Evolutionary conservation across 371 early-diverging fungal genomes (phyloP).

Genomic region (Globomyces sp.): DNA sequence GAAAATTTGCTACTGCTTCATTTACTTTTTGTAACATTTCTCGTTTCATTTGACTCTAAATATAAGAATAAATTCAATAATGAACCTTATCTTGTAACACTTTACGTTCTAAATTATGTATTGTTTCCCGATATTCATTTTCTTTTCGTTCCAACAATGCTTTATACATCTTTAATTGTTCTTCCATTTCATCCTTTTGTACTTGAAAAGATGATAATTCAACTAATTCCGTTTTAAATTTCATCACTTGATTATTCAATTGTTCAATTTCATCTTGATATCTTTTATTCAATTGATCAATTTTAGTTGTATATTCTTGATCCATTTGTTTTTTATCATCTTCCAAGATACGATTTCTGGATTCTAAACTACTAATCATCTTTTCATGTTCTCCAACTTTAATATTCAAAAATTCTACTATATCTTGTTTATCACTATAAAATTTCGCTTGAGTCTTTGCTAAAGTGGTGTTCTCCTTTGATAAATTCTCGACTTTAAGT

Average conservation of each 20-base stretch:
- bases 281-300: conserved; percentile 28
- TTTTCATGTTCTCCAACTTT: conserved; percentile 57
- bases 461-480: conserved; percentile 44
- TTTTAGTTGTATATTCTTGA: conserved; percentile 23
- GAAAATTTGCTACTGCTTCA: conserved; percentile 53
- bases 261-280: conserved; percentile 37
- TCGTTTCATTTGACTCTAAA: conserved; percentile 47
- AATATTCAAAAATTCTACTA: conserved; percentile 59
- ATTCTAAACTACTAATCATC: conserved; percentile 41
- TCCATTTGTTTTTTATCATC: conserved; percentile 43
- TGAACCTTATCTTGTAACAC: conserved; percentile 53
- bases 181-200: conserved; percentile 44
- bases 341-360: conserved; percentile 35
- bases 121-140: conserved; percentile 44
- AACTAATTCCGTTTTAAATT: conserved; percentile 46
- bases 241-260: conserved; percentile 32
- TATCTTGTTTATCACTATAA: conserved; percentile 57
- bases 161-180: conserved; percentile 30
- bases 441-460: conserved; percentile 48
- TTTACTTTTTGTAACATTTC: conserved; percentile 59
- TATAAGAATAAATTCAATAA: not conserved
- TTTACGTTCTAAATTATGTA: conserved; percentile 52
- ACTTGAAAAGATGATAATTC: conserved; percentile 43
- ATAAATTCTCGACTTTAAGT: conserved; percentile 42
- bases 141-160: conserved; percentile 45